Percentiles rank a stretch among this genome's conserved stretches.
Conservation (phyloP, 495 filamentous ascomycete genomes). For the Aspergillus leporis region DNA sequence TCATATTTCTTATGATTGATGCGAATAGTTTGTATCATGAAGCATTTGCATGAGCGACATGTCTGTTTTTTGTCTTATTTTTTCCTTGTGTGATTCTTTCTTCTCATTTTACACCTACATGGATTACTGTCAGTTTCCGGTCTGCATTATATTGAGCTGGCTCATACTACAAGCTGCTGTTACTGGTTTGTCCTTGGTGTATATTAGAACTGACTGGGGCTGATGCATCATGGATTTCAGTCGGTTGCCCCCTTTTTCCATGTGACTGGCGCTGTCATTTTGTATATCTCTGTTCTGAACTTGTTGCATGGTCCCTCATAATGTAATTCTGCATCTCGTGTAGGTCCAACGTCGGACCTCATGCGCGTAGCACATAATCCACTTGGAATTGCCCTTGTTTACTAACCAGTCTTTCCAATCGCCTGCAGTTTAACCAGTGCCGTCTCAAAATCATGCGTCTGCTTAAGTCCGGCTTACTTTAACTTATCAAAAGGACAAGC, state of each 20-base stretch:
- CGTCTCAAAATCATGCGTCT: too few relatives aligned
- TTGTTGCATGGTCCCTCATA: constrained; percentile 1
- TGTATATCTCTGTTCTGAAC: constrained; percentile 2
- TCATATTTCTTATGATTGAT: constrained; percentile 1
- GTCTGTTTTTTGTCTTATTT: constrained; percentile 22
- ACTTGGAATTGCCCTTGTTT: not conserved
- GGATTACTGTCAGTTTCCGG: constrained; percentile 18
- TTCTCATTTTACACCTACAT: constrained; percentile 15
- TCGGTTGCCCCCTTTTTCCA: constrained; percentile 7
- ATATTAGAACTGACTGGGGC: constrained; percentile 29
- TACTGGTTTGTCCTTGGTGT: constrained; percentile 31
- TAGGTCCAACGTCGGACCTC: not conserved
- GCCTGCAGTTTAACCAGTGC: too few relatives aligned
- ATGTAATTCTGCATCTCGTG: constrained; percentile 2
- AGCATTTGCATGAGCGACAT: constrained; percentile 37
- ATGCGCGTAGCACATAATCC: not conserved
- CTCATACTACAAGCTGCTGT: constrained; percentile 16
- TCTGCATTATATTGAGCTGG: constrained; percentile 29
- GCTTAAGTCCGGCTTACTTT: too few relatives aligned
- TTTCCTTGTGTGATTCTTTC: constrained; percentile 19
- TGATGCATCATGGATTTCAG: constrained; percentile 18
- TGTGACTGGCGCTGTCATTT: constrained; percentile 15
- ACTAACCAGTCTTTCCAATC: too few relatives aligned
- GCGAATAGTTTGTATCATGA: constrained; percentile 25
- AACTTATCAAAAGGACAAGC: too few relatives aligned